Evolutionary conservation across 2,329 filamentous ascomycete species (phyloP).

Genomic region (Ploettnerulaceae sp.): DNA sequence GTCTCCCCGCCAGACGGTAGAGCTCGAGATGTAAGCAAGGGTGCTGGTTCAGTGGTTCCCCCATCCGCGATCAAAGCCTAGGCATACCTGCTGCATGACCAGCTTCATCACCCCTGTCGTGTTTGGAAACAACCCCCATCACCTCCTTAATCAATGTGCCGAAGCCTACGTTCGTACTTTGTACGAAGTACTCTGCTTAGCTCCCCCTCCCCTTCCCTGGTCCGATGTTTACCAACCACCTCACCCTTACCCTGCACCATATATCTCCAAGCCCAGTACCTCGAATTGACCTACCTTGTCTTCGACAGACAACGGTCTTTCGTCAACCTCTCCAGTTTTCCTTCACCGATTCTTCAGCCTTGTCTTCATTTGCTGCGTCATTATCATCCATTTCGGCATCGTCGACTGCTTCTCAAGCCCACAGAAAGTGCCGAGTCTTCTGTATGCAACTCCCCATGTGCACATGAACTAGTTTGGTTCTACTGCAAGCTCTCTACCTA

Average conservation of each 20-base stretch:
- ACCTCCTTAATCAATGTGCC: constrained; percentile 31
- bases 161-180: constrained; percentile 23
- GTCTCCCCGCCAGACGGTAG: constrained; percentile 19
- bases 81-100: constrained; percentile 25
- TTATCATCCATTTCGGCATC: neutral
- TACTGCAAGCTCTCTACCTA: constrained; percentile 17
- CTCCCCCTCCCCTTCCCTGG: constrained; percentile 9
- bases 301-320: constrained; percentile 26
- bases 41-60: constrained; percentile 5
- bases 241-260: constrained; percentile 33
- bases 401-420: too few species aligned
- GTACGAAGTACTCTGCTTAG: neutral
- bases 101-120: constrained; percentile 24
- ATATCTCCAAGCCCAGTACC: constrained; percentile 29
- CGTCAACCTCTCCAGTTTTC: constrained; percentile 13
- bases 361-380: constrained; percentile 14
- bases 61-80: neutral
- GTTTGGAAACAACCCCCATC: constrained; percentile 20
- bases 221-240: constrained; percentile 29
- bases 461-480: constrained; percentile 20
- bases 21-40: constrained; percentile 21
- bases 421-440: constrained; percentile 9
- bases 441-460: constrained; percentile 25
- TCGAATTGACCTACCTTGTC: constrained; percentile 27
- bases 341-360: constrained; percentile 23